Base-by-base conservation (phyloP, 768 basidiomycete genomes). In the Pisolithus albus region DNA sequence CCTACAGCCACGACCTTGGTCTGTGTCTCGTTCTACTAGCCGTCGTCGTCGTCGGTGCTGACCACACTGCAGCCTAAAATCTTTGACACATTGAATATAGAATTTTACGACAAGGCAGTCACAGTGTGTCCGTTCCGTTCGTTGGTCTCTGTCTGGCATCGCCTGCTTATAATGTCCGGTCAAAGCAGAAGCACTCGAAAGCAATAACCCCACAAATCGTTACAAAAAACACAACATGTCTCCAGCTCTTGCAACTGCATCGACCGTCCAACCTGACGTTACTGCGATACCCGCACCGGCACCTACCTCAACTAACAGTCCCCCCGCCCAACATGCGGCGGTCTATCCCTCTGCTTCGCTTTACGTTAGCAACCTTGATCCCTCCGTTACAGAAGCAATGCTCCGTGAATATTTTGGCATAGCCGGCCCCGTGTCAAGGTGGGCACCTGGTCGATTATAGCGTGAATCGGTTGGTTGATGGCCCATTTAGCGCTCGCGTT, bases 321-420 rank as follows among this genome's bases (percentile, higher is more conserved):
- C 81, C 42, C 69, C 73, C 51, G 73, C 83, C 32, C 68, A 72
- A 47, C 56, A 64, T n/a, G 61, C 75, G n/a, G 65, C 71, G 54
- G 73, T 83, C 39, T 76, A 84, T 53, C 88, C 89, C 21, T 91
- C 89, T 49, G 90, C 90, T 21, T 96, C 93, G 52, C 89, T 99
- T 62, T 98, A 99, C 74, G 96, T 99, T 56, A 96, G 96, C 53
- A 96, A 99, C 75, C 87, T 99, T 59, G 96, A 98, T 73, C 86
- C 91, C 63, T 88, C 90, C 59, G 96, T 99, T 72, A 92, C 94
- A 34, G 96, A 99, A 78, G 95, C 96, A 52, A 97, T 97, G 92
- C 82, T 99, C 49, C 98, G 97, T 68, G 96, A 99, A 78, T 97
- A 98, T 70, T 99, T 99, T 80, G 95, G 96, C 71, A 95, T 97